Base-by-base conservation (phyloP, 83 land plant genomes). In the Thuja plicata region DNA sequence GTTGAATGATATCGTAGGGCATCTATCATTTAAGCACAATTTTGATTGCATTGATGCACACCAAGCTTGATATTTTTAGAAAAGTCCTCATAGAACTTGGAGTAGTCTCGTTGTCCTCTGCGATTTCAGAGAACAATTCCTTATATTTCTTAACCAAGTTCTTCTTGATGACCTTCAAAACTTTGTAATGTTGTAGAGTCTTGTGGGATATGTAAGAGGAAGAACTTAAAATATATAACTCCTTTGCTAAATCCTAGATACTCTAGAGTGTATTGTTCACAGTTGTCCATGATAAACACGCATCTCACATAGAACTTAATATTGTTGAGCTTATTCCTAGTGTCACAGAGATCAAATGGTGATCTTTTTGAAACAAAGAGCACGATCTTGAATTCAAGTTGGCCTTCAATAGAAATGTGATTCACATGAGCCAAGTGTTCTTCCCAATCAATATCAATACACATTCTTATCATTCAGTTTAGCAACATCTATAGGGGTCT, bases 401-500 rank as follows among this genome's bases (percentile, higher is more conserved):
- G n/a, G n/a, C n/a, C n/a, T n/a, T n/a, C n/a, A n/a, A n/a, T n/a
- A n/a, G n/a, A n/a, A n/a, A n/a, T n/a, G n/a, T n/a, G n/a, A n/a
- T n/a, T n/a, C n/a, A n/a, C n/a, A n/a, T n/a, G n/a, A n/a, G n/a
- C n/a, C n/a, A n/a, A n/a, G n/a, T n/a, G n/a, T n/a, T n/a, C n/a
- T n/a, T n/a, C n/a, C n/a, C n/a, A n/a, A n/a, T n/a, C n/a, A n/a
- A n/a, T n/a, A n/a, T n/a, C n/a, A n/a, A n/a, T n/a, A n/a, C n/a
- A n/a, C n/a, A n/a, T 89, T 83, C 76, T 93, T 95, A 85, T 91
- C 90, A 87, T 95, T 95, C 86, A 95, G 90, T 84, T 93, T 95
- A 76, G 97, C 97, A 32, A 95, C 97, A 83, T 95, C 97, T 50
- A 94, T 91, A 17, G 97, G 97, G 5, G 97, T 95, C 91, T 95